These are phyloP conservation scores for Isatis lusitanica DNA, from an alignment of 441 rosid genomes.

Conservation along the genomic window DNA sequence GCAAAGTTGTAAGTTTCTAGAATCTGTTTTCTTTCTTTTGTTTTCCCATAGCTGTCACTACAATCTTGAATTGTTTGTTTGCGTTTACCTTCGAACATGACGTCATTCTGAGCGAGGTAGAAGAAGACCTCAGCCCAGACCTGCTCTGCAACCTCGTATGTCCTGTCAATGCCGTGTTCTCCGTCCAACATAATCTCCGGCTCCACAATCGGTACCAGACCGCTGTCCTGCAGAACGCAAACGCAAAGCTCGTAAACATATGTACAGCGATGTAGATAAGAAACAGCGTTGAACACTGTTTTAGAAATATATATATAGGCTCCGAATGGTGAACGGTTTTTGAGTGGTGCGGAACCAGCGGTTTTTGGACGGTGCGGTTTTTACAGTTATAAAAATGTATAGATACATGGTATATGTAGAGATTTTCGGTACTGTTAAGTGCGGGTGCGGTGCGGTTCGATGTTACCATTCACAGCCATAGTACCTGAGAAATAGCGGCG, in stretches of 20 bases:
- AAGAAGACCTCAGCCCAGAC: conserved; percentile 97
- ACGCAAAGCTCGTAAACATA: neutral
- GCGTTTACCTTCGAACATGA: conserved; percentile 63
- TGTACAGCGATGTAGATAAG: neutral
- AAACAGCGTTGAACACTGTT: neutral
- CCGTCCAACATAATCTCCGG: conserved; percentile 95
- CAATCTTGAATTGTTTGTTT: neutral
- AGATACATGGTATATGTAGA: too few relatives aligned
- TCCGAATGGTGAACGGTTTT: too few relatives aligned
- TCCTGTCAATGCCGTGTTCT: conserved; percentile 82
- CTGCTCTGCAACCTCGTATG: conserved; percentile 78
- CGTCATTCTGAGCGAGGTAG: conserved; percentile 90
- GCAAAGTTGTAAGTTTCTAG: neutral
- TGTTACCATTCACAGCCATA: too few relatives aligned
- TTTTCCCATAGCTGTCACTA: neutral
- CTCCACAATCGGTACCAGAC: conserved; percentile 93
- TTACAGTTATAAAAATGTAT: too few relatives aligned
- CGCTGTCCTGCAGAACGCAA: conserved; percentile 65
- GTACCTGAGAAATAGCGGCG: conserved; percentile 86
- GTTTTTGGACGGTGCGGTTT: too few relatives aligned
- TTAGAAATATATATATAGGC: neutral
- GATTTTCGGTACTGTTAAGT: too few relatives aligned
- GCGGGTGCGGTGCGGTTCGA: too few relatives aligned
- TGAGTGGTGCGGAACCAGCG: too few relatives aligned
- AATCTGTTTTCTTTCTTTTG: too few relatives aligned